phyloP scores from a whole-genome alignment of 305 asterid species.

The Solanum chacoense region DNA sequence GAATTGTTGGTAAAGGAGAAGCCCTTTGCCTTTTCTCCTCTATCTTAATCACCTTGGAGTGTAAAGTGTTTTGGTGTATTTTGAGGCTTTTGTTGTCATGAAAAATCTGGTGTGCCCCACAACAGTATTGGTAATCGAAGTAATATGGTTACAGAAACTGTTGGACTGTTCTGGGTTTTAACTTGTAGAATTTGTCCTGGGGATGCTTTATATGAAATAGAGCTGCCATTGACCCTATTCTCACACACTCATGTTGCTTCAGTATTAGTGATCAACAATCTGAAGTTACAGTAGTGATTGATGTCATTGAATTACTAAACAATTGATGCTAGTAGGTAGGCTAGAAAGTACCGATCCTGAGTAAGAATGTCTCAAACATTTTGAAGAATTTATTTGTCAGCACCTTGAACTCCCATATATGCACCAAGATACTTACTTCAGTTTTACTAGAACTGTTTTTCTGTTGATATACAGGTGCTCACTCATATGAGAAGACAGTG shows the following conservation, averaged over 20 bases:
- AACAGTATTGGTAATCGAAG: not conserved
- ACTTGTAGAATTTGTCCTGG: not conserved
- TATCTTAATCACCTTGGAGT: not conserved
- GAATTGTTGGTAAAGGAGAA: not conserved
- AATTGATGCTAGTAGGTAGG: not conserved
- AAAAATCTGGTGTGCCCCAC: not conserved
- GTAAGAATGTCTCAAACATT: not conserved
- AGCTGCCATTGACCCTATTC: not conserved
- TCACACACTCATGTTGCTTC: not conserved
- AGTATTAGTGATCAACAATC: not conserved
- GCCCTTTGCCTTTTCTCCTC: not conserved
- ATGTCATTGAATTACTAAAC: not conserved
- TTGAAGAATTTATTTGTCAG: not conserved
- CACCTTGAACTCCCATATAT: not conserved
- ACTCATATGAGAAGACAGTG: slow-evolving; percentile 64
- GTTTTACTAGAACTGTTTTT: not conserved
- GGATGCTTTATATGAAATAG: not conserved
- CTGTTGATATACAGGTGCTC: slow-evolving; percentile 51
- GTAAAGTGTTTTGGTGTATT: not conserved
- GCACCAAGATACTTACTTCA: not conserved
- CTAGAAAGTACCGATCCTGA: not conserved
- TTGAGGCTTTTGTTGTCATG: not conserved
- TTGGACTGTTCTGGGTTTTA: not conserved
- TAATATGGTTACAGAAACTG: not conserved
- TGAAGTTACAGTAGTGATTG: not conserved